These are phyloP conservation scores for Mycena rebaudengoi DNA, from an alignment of 768 basidiomycete species.

Conservation along the genomic window DNA sequence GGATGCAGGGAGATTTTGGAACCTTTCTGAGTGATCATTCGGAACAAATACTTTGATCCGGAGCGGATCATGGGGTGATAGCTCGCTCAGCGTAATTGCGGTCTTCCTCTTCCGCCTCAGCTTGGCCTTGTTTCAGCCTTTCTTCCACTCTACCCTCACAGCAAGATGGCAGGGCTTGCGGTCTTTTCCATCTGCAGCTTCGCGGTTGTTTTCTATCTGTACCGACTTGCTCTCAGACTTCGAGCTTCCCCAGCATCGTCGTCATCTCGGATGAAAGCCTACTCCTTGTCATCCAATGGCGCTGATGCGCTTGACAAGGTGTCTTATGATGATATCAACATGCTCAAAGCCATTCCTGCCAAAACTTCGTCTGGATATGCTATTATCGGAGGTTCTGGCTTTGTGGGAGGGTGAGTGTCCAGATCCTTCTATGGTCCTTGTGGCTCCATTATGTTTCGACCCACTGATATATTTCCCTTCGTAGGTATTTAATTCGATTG, in stretches of 20 bases:
- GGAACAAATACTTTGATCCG: too few relatives aligned
- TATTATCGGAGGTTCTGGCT: constrained; percentile 42
- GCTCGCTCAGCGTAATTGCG: too few relatives aligned
- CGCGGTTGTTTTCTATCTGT: too few relatives aligned
- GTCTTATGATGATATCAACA: constrained; percentile 38
- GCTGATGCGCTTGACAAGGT: constrained; percentile 30
- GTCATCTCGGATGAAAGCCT: constrained; percentile 11
- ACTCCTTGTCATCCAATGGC: background rate
- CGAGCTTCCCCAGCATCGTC: constrained; percentile 6
- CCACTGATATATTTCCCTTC: background rate
- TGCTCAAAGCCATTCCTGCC: constrained; percentile 35
- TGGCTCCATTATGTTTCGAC: background rate
- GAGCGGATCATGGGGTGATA: too few relatives aligned
- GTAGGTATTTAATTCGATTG: constrained; percentile 42
- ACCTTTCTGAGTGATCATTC: too few relatives aligned
- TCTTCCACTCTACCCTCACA: too few relatives aligned
- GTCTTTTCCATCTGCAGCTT: too few relatives aligned
- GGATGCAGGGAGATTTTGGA: too few relatives aligned
- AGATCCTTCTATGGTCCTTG: too few relatives aligned
- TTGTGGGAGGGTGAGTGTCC: constrained; percentile 39
- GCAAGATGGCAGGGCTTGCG: too few relatives aligned
- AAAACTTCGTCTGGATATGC: constrained; percentile 38
- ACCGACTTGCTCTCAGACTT: constrained; percentile 16
- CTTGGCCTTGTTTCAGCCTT: too few relatives aligned
- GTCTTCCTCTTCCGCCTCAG: too few relatives aligned